These are phyloP conservation scores for Stylosanthes scabra DNA, from an alignment of 331 rosid genomes.

Conservation along the genomic window DNA sequence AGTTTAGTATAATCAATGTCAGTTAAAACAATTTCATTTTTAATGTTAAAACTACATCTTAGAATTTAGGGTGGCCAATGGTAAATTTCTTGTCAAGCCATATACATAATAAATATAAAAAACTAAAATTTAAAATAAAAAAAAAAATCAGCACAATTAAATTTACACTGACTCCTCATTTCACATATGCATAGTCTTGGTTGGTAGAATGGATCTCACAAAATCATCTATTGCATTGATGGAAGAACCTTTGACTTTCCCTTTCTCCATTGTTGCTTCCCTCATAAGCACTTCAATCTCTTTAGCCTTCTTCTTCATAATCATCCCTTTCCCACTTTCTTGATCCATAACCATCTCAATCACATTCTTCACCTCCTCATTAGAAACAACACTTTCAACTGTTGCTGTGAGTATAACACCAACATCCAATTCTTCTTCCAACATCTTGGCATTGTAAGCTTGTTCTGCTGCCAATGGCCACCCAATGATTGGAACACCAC, in stretches of 20 bases:
- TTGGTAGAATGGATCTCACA: constrained; percentile 38
- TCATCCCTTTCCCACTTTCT: constrained; percentile 51
- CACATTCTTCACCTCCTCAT: constrained; percentile 53
- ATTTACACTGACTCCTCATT: no score
- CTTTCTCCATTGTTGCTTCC: constrained; percentile 40
- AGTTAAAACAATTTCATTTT: no score
- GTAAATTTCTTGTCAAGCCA: no score
- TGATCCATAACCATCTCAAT: constrained; percentile 54
- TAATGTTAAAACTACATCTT: no score
- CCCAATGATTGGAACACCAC: constrained; percentile 71
- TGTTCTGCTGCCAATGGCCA: constrained; percentile 86
- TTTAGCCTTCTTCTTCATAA: constrained; percentile 62
- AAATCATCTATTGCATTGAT: constrained; percentile 54
- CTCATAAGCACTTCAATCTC: constrained; percentile 49
- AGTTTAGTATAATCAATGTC: no score
- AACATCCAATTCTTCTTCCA: constrained; percentile 73
- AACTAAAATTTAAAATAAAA: no score
- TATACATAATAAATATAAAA: no score
- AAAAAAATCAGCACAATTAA: no score
- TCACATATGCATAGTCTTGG: not conserved
- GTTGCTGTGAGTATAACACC: constrained; percentile 60
- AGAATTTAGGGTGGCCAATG: no score
- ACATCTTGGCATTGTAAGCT: constrained; percentile 66
- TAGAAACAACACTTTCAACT: constrained; percentile 35
- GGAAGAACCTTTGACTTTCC: constrained; percentile 52